Base-by-base conservation (phyloP, 495 filamentous ascomycete species). In the Niebla homalea region DNA sequence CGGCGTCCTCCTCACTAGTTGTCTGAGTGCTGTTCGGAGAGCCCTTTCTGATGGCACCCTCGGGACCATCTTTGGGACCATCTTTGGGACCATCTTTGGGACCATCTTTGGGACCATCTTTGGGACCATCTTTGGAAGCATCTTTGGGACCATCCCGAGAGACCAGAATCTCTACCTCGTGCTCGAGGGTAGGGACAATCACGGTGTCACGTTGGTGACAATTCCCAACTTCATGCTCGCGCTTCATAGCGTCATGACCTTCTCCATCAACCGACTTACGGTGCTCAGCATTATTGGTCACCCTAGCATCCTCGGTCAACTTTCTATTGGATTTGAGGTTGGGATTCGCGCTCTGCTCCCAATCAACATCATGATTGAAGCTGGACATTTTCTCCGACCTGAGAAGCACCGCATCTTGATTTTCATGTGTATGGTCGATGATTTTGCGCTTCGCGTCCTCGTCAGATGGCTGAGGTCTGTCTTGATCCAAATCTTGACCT, bases 301-400 rank as follows among this genome's bases (percentile, higher is more conserved):
- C 72, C 50, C 81, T 75, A 8, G 73, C 65, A 61, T 89, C 85
- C 40, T 71, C 68, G 1, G 81, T 79, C 23, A 70, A 62, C 53
- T 77, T 75, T 56, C 79, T 78, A 52, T 67, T 75, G 15, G 69
- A 67, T 59, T 78, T 75, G 32, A 79, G 64, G 54, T 81, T 75
- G 6, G 81, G 75, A 51, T 81, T 83, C 51, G 70, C 67, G 44
- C 69, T 70, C 57, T 80, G 78, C 51, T 84, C 79, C 71, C 79
- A 78, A 50, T 86, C 81, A 39, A 83, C 74, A 55, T 93, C 87
- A 56, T 94, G 84, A 57, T 94, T 94, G 70, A 89, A 89, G 57
- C 84, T 90, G 48, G 76, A 72, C 57, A 85, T 65, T 18, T 70
- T 65, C 47, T 86, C 82, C 2, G 73, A 72, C 36, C 53, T 77